Evolutionary conservation across 202 grass and related monocot genomes (phyloP).

Genomic region (Zizania palustris): DNA sequence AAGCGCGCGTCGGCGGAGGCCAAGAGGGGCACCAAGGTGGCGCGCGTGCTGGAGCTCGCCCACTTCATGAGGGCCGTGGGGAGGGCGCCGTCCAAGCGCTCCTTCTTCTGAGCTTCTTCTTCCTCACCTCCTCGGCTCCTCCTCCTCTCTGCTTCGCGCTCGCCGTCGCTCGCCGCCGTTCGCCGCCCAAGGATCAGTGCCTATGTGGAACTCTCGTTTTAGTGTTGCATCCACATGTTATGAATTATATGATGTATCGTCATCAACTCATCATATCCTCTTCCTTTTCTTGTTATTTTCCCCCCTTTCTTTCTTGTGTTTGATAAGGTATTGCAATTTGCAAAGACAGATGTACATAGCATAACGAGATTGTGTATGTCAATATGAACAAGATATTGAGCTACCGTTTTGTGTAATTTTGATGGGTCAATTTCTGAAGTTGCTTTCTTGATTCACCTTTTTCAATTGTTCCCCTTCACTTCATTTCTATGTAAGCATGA

Average conservation of each 20-base stretch:
- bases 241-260: conserved; percentile 39
- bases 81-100: conserved; percentile 65
- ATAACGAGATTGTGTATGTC: conserved; percentile 54
- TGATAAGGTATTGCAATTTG: conserved; percentile 44
- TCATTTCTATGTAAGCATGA: too few relatives aligned
- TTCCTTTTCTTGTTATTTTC: background rate
- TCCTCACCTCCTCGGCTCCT: background rate
- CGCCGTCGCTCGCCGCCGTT: conserved; percentile 28
- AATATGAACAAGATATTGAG: conserved; percentile 51
- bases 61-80: conserved; percentile 74
- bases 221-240: conserved; percentile 65
- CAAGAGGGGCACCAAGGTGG: conserved; percentile 67
- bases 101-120: conserved; percentile 52
- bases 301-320: conserved; percentile 24
- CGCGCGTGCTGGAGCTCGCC: conserved; percentile 59
- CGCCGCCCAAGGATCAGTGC: conserved; percentile 40
- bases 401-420: conserved; percentile 26
- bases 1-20: conserved; percentile 74
- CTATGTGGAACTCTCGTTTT: conserved; percentile 69
- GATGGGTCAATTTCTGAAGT: background rate
- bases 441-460: background rate
- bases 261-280: background rate
- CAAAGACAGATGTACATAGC: conserved; percentile 16
- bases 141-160: background rate
- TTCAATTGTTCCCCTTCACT: background rate